phyloP scores from a whole-genome alignment of 2,329 filamentous ascomycete species.

The Xylaria hypoxylon region DNA sequence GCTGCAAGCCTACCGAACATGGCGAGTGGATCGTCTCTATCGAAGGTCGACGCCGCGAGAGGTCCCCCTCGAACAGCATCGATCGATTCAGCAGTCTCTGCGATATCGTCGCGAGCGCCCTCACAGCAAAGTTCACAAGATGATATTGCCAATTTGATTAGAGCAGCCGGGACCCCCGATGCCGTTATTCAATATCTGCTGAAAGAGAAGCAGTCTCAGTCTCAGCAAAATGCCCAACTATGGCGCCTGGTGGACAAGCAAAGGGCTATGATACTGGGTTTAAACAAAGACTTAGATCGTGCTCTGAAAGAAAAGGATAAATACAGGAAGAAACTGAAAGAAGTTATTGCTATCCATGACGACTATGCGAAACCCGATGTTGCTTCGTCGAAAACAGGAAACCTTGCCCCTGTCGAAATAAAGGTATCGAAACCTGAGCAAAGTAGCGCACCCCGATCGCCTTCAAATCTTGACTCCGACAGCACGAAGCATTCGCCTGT shows the following conservation, averaged over 20 bases:
- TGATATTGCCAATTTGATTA: slow-evolving; percentile 83
- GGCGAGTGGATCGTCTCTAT: slow-evolving; percentile 59
- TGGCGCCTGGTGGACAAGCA: slow-evolving; percentile 98
- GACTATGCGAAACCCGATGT: slow-evolving; percentile 42
- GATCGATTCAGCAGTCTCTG: slow-evolving; percentile 92
- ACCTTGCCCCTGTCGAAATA: slow-evolving; percentile 45
- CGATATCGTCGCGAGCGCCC: slow-evolving; percentile 71
- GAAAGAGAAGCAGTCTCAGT: slow-evolving; percentile 89
- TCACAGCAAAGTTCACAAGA: slow-evolving; percentile 70
- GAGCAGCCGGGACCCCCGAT: slow-evolving; percentile 88
- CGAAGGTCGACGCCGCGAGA: slow-evolving; percentile 56
- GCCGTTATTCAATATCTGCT: slow-evolving; percentile 88
- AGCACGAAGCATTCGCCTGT: slow-evolving; percentile 68
- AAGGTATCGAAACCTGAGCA: slow-evolving; percentile 48
- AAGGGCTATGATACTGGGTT: slow-evolving; percentile 87
- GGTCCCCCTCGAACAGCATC: slow-evolving; percentile 79
- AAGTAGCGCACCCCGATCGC: slow-evolving; percentile 59
- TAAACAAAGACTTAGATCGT: slow-evolving; percentile 94
- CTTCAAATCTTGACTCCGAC: slow-evolving; percentile 61
- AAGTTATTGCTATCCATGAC: slow-evolving; percentile 63
- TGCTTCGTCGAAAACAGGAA: slow-evolving; percentile 39
- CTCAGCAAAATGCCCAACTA: slow-evolving; percentile 89
- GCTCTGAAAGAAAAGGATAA: slow-evolving; percentile 94
- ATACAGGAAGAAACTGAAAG: slow-evolving; percentile 91
- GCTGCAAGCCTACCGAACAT: slow-evolving; percentile 57